Evolutionary conservation across 352 stramenopile genomes (phyloP).

Genomic region (Pythium aristosporum): DNA sequence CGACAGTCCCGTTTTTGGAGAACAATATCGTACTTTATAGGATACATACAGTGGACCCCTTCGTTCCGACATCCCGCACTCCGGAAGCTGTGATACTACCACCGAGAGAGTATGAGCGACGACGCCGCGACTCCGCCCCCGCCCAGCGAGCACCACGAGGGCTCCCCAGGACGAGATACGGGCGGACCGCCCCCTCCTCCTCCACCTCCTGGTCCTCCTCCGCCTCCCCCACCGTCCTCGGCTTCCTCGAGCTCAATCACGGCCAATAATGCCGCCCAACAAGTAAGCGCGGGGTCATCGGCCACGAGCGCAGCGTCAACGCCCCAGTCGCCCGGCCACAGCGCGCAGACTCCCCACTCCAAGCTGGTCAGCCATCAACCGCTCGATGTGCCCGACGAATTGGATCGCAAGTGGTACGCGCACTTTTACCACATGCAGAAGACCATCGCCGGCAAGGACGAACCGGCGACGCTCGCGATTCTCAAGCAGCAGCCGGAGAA

Average conservation of each 20-base stretch:
- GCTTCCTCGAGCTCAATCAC: conserved; percentile 9
- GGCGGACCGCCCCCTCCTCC: conserved; percentile 30
- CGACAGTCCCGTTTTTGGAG: neutral
- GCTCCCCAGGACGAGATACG: conserved; percentile 15
- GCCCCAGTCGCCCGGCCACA: conserved; percentile 32
- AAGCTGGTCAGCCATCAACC: conserved; percentile 74
- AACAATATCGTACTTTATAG: conserved; percentile 10
- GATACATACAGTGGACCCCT: neutral
- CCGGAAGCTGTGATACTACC: neutral
- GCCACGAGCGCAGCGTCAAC: conserved; percentile 18
- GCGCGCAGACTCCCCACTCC: conserved; percentile 45
- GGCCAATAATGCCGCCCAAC: conserved; percentile 14
- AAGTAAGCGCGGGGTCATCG: conserved; percentile 17
- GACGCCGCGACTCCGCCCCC: conserved; percentile 21
- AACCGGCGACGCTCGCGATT: conserved; percentile 44
- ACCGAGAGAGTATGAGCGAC: conserved; percentile 15
- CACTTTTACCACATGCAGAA: conserved; percentile 88
- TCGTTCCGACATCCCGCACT: neutral
- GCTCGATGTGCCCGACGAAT: conserved; percentile 71
- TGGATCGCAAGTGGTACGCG: conserved; percentile 86
- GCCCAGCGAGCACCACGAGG: conserved; percentile 18
- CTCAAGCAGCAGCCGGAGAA: conserved; percentile 55
- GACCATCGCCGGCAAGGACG: conserved; percentile 71
- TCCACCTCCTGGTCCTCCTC: conserved; percentile 37
- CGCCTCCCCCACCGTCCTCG: conserved; percentile 25